Evolutionary conservation across 1,284 basidiomycete genomes (phyloP).

Genomic region (Naganishia sp.): DNA sequence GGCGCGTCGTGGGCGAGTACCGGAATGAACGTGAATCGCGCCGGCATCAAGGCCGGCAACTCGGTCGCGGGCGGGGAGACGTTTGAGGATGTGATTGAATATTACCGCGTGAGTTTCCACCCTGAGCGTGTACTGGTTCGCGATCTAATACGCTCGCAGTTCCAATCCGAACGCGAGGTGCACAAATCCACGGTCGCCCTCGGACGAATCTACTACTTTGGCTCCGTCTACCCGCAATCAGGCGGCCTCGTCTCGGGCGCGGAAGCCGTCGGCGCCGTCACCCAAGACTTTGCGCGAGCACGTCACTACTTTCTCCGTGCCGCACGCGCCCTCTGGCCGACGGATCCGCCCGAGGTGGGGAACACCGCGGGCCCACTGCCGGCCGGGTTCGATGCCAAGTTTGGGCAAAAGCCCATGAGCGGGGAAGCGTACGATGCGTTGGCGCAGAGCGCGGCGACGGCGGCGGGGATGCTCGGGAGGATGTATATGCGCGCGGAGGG

Average conservation of each 20-base stretch:
- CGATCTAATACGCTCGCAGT: conserved; percentile 56
- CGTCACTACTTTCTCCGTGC: conserved; percentile 77
- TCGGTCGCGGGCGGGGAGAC: conserved; percentile 83
- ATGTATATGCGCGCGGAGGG: conserved; percentile 96
- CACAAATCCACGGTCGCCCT: conserved; percentile 80
- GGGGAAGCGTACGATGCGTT: conserved; percentile 58
- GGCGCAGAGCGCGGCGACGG: conserved; percentile 67
- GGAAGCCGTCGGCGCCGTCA: conserved; percentile 79
- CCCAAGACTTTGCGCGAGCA: conserved; percentile 72
- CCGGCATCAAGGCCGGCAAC: conserved; percentile 78
- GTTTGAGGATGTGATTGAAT: conserved; percentile 88
- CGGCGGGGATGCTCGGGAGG: conserved; percentile 81
- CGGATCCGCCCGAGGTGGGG: conserved; percentile 32
- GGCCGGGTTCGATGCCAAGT: conserved; percentile 29
- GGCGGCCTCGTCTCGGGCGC: conserved; percentile 81
- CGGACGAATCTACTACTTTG: conserved; percentile 91
- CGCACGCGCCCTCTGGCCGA: conserved; percentile 77
- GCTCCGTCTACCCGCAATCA: conserved; percentile 71
- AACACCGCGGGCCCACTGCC: conserved; percentile 27
- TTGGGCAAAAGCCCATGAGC: conserved; percentile 59
- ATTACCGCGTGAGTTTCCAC: conserved; percentile 66
- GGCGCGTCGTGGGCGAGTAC: conserved; percentile 70
- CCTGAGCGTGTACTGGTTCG: background rate
- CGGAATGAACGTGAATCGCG: conserved; percentile 66
- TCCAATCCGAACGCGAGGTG: conserved; percentile 87